Conservation (phyloP, 768 basidiomycete species). For the Leccinum pellstonianum region DNA sequence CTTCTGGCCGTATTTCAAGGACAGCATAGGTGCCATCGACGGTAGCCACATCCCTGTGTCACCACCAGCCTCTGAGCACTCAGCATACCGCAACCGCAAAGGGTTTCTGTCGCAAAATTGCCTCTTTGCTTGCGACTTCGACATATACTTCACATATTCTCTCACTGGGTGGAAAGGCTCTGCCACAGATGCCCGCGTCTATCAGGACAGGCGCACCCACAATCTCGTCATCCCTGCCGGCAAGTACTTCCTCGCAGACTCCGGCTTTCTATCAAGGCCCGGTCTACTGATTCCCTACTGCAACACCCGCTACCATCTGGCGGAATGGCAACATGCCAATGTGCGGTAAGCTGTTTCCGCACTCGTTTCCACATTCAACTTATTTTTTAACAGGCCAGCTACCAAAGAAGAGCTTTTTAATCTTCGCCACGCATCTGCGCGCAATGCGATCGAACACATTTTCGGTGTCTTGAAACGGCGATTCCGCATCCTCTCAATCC, state of each 20-base stretch:
- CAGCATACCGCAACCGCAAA: background rate
- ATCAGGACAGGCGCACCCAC: background rate
- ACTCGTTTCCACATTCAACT: background rate
- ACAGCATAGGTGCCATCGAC: background rate
- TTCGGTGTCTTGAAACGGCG: too few species aligned
- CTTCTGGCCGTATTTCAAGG: constrained; percentile 1
- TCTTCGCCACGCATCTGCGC: too few species aligned
- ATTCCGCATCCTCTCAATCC: background rate
- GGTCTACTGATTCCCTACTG: background rate
- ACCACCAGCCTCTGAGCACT: background rate
- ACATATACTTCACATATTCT: background rate
- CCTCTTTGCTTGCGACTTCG: background rate
- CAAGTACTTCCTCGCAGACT: background rate
- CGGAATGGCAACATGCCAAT: background rate
- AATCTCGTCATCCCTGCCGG: background rate
- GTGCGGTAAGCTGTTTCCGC: background rate
- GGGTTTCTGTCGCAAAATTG: background rate
- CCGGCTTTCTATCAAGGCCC: background rate
- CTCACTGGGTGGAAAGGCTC: constrained; percentile 1
- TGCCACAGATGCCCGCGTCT: background rate
- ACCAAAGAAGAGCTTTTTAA: background rate
- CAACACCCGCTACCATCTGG: background rate
- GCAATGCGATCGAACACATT: too few species aligned
- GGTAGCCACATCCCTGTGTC: background rate
- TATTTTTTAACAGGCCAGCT: background rate